Conservation (phyloP, 2,329 filamentous ascomycete genomes). For the Penicillium paneum region DNA sequence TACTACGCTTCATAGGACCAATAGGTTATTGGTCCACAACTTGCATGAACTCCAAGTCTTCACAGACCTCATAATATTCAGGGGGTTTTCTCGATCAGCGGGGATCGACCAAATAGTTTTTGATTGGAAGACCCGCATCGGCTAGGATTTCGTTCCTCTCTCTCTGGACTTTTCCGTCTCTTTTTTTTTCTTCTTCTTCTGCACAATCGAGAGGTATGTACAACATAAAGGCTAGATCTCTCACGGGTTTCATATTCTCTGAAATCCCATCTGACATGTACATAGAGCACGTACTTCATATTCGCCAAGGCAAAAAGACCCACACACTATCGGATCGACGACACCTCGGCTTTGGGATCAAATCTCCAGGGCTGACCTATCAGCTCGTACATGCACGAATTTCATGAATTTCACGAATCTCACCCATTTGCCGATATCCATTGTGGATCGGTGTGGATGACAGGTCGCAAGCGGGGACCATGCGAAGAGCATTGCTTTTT, state of each 20-base stretch:
- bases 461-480: conserved; percentile 26
- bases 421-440: neutral
- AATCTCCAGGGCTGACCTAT: conserved; percentile 17
- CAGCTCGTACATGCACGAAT: conserved; percentile 4
- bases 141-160: neutral
- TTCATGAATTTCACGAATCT: too few species aligned
- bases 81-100: neutral
- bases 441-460: conserved; percentile 16
- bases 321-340: conserved; percentile 21
- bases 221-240: too few species aligned
- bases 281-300: neutral
- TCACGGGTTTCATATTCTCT: neutral
- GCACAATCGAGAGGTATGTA: too few species aligned
- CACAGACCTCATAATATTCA: neutral
- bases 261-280: neutral
- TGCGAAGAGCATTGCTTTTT: conserved; percentile 9
- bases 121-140: neutral
- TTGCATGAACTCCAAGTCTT: neutral
- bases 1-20: neutral
- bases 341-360: conserved; percentile 11
- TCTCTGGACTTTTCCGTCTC: neutral
- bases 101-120: neutral
- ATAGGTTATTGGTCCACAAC: neutral
- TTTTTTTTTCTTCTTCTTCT: neutral
- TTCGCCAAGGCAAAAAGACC: conserved; percentile 3